Conservation (phyloP, 1,284 basidiomycete species). For the Malassezia dermatis region DNA sequence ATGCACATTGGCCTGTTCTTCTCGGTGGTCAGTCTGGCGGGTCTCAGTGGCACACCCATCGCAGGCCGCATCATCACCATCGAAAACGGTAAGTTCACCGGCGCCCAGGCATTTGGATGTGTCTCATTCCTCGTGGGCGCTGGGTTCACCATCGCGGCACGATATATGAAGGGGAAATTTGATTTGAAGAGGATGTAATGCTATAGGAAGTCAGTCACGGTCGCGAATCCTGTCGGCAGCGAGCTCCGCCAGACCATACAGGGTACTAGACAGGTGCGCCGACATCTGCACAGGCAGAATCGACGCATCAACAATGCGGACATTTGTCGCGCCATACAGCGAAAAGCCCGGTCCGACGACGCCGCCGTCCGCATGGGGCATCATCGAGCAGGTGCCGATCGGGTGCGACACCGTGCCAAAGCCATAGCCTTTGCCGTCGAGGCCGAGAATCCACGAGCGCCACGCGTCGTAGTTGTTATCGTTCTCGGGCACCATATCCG, state of each 20-base stretch:
- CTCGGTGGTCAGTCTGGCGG: not conserved
- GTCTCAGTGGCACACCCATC: not conserved
- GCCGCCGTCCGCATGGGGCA: conserved; percentile 56
- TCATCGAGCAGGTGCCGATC: conserved; percentile 59
- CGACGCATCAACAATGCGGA: conserved; percentile 36
- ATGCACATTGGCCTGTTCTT: not conserved
- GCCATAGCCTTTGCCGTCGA: conserved; percentile 37
- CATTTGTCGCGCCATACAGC: conserved; percentile 46
- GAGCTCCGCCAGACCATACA: conserved; percentile 35
- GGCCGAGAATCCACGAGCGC: conserved; percentile 47
- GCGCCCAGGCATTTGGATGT: not conserved
- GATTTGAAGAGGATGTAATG: not conserved
- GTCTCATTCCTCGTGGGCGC: not conserved
- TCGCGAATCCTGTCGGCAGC: conserved; percentile 20
- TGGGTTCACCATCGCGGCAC: not conserved
- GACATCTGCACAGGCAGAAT: conserved; percentile 29
- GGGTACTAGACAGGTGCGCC: conserved; percentile 27
- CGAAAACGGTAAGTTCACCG: not conserved
- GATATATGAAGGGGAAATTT: not conserved
- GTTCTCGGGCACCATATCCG: conserved; percentile 26
- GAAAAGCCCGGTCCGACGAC: conserved; percentile 45
- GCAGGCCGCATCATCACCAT: not conserved
- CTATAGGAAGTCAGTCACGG: not conserved
- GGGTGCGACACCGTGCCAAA: conserved; percentile 54
- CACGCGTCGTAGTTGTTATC: conserved; percentile 42